Evolutionary conservation across 257 asterid species (phyloP).

Genomic region (Lycium ferocissimum): DNA sequence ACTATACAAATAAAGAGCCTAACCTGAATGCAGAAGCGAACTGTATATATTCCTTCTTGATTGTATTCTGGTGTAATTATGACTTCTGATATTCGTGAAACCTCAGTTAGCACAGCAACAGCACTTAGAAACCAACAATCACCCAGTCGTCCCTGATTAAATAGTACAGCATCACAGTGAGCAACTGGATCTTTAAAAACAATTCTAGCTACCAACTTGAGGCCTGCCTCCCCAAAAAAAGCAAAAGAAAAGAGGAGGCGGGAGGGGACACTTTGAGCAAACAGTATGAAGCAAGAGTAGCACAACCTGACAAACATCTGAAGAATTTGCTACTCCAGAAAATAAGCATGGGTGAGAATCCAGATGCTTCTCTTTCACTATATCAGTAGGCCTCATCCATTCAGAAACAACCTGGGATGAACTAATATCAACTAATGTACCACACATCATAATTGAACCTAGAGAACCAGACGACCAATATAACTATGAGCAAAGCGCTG

Average conservation of each 20-base stretch:
- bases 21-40: constrained; percentile 99
- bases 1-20: constrained; percentile 29
- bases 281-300: constrained; percentile 22
- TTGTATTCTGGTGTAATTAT: constrained; percentile 92
- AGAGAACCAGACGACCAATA: neutral
- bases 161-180: constrained; percentile 37
- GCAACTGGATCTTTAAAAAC: constrained; percentile 22
- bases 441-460: constrained; percentile 15
- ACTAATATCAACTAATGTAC: constrained; percentile 28
- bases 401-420: constrained; percentile 75
- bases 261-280: neutral
- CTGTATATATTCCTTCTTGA: constrained; percentile 94
- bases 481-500: constrained; percentile 10
- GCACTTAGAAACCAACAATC: constrained; percentile 99
- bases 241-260: constrained; percentile 4
- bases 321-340: constrained; percentile 86
- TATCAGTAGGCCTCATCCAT: constrained; percentile 94
- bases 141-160: constrained; percentile 89
- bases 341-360: constrained; percentile 82
- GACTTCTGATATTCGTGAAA: constrained; percentile 90
- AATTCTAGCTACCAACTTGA: neutral
- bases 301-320: constrained; percentile 99
- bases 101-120: constrained; percentile 97
- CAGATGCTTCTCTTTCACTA: constrained; percentile 76
- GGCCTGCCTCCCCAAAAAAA: constrained; percentile 17